Conservation (phyloP, 164 flowering plant genomes). For the Nelumbo lutea region DNA sequence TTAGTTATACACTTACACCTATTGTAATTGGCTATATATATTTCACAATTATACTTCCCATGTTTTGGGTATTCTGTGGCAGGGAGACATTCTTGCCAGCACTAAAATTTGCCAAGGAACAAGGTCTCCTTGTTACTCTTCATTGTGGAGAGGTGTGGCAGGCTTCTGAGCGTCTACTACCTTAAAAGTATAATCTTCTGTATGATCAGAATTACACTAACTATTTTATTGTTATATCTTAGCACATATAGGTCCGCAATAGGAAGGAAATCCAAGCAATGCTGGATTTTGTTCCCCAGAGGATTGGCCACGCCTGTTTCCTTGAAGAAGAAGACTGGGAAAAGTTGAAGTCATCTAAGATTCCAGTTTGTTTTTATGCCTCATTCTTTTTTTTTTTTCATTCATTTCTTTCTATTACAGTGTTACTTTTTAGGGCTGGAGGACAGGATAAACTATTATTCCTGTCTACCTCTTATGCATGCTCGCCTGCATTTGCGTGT, state of each 20-base stretch:
- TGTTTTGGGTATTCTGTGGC: conserved; percentile 10
- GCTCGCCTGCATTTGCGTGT: no score
- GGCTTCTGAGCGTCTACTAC: conserved; percentile 4
- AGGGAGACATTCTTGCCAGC: conserved; percentile 89
- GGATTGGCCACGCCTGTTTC: conserved; percentile 94
- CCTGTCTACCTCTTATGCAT: background rate
- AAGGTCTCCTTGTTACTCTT: conserved; percentile 73
- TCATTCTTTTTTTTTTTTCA: background rate
- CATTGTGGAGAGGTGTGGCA: conserved; percentile 94
- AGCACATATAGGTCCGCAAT: conserved; percentile 76
- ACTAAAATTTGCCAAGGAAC: conserved; percentile 64
- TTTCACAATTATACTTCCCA: no score
- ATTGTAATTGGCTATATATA: no score
- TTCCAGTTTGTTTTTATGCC: conserved; percentile 52
- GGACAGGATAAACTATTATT: background rate
- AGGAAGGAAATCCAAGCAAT: conserved; percentile 63
- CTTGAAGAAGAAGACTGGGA: conserved; percentile 66
- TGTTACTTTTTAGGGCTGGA: background rate
- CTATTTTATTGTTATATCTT: conserved; percentile 37
- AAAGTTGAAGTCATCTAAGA: conserved; percentile 52
- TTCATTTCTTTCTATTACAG: no score
- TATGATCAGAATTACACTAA: conserved; percentile 15
- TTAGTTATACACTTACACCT: background rate
- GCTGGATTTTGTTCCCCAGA: conserved; percentile 75
- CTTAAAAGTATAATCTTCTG: background rate